phyloP scores from a whole-genome alignment of 2,329 filamentous ascomycete genomes.

The Colletotrichum lindemuthianum region DNA sequence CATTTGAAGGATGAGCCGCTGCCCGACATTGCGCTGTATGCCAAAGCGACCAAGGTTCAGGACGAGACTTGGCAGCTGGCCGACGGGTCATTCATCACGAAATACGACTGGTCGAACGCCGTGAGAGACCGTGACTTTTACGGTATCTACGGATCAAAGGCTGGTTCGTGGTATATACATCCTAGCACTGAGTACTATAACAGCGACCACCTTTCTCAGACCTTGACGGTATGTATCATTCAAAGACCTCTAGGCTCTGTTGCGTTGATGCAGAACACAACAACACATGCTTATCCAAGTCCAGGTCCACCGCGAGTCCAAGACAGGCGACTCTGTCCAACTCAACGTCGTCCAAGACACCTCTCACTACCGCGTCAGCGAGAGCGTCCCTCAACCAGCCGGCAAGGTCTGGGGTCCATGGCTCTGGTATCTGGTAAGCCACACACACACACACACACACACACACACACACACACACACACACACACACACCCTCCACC shows the following conservation, averaged over 20 bases:
- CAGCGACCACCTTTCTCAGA: slow-evolving; percentile 34
- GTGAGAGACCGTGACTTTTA: slow-evolving; percentile 35
- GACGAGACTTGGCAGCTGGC: slow-evolving; percentile 35
- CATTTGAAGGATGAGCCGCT: slow-evolving; percentile 32
- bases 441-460: no score
- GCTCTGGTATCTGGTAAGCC: slow-evolving; percentile 39
- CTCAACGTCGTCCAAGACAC: slow-evolving; percentile 35
- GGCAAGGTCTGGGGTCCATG: slow-evolving; percentile 35
- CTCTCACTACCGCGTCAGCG: slow-evolving; percentile 32
- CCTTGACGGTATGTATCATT: slow-evolving; percentile 15
- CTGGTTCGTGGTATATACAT: slow-evolving; percentile 34
- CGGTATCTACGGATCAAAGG: slow-evolving; percentile 29
- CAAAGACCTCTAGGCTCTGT: no score
- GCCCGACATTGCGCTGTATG: slow-evolving; percentile 34
- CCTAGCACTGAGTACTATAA: slow-evolving; percentile 31
- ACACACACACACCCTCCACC: no score
- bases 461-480: no score
- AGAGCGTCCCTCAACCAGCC: slow-evolving; percentile 20
- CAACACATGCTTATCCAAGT: neutral
- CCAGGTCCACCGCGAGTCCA: slow-evolving; percentile 33
- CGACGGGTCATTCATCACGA: slow-evolving; percentile 32
- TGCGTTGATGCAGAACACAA: neutral
- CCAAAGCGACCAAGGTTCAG: slow-evolving; percentile 33
- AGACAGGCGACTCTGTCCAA: slow-evolving; percentile 33
- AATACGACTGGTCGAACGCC: slow-evolving; percentile 35